Percentiles rank a stretch among this genome's conserved stretches.
These are phyloP conservation scores for Sonneratia alba DNA, from an alignment of 345 rosid genomes.

Conservation along the genomic window DNA sequence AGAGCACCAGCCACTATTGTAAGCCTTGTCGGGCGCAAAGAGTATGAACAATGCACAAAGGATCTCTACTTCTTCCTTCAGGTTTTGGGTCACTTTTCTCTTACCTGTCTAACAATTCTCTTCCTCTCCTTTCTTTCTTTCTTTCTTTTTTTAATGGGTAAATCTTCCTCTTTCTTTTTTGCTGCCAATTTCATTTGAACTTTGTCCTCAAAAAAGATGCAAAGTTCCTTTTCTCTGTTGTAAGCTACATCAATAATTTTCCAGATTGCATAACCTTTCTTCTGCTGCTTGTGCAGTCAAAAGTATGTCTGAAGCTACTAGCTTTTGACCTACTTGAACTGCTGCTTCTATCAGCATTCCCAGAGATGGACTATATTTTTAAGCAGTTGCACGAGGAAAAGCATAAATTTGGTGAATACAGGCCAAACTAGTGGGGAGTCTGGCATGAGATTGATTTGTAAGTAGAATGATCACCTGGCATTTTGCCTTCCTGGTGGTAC, in stretches of 20 bases:
- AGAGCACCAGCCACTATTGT: conserved; percentile 79
- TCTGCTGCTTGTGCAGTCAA: conserved; percentile 44
- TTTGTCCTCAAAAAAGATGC: background rate
- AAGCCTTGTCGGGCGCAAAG: conserved; percentile 81
- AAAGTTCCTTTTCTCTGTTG: background rate
- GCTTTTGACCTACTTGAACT: conserved; percentile 73
- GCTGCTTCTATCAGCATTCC: conserved; percentile 61
- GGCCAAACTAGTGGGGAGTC: conserved; percentile 15
- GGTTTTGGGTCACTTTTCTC: conserved; percentile 23
- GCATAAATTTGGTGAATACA: conserved; percentile 60
- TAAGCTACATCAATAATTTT: background rate
- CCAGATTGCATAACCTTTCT: background rate
- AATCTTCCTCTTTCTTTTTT: background rate
- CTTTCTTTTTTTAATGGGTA: too few relatives aligned
- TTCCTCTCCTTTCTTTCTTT: background rate
- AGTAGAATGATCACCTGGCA: background rate
- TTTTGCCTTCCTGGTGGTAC: background rate
- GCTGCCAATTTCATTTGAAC: background rate
- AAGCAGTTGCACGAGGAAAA: conserved; percentile 65
- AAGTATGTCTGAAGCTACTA: conserved; percentile 68
- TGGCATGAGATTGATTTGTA: background rate
- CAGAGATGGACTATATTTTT: conserved; percentile 57
- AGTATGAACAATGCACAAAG: conserved; percentile 81
- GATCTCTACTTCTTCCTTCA: conserved; percentile 94
- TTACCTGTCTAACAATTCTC: background rate